Evolutionary conservation across 2,329 filamentous ascomycete species (phyloP), one percentile per base, ranked within the genome.

Genomic region (Diaporthe helianthi): DNA sequence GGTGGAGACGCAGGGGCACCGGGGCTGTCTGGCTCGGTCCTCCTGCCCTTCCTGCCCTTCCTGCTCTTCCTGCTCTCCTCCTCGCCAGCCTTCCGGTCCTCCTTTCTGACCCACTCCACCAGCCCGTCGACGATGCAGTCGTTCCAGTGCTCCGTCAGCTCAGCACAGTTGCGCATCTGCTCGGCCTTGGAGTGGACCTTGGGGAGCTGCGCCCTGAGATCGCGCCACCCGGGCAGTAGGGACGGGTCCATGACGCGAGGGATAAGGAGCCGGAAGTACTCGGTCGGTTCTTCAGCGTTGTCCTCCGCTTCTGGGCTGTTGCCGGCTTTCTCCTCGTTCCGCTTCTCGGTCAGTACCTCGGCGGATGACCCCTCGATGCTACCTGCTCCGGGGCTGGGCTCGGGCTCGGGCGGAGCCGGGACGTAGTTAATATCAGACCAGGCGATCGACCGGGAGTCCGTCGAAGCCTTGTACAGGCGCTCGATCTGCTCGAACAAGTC

Each of bases 171-270:
- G 69, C 84, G 85, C 73, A 86, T 78, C 71, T 89, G 83, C 72
- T 87, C 85, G 2, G 83, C 80, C 46, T 80, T 79, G 17, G 78
- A 82, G 72, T 86, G 84, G 13, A 84, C 84, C 17, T 69, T 72
- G 1, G 83, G 79, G 1, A 85, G 81, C 2, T 74, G 65, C 0
- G 81, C 80, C 2, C 86, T 81, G 12, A 78, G 77, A 4, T 75
- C 75, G 8, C 80, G 76, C 83, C 87, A 89, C 1, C 84, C 86
- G 0, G 87, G 87, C 0, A 84, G 78, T 1, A 89, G 75, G 0
- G 86, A 84, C 3, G 86, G 80, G 73, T 89, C 87, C 64, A 87
- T 81, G 2, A 87, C 75, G 47, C 80, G 78, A 0, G 87, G 86
- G 15, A 89, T 78, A 12, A 89, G 73, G 24, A 89, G 76, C 1